Evolutionary conservation across 352 stramenopile genomes (phyloP), one percentile per base, ranked within the genome.

Genomic region (Phytophthora multivora): DNA sequence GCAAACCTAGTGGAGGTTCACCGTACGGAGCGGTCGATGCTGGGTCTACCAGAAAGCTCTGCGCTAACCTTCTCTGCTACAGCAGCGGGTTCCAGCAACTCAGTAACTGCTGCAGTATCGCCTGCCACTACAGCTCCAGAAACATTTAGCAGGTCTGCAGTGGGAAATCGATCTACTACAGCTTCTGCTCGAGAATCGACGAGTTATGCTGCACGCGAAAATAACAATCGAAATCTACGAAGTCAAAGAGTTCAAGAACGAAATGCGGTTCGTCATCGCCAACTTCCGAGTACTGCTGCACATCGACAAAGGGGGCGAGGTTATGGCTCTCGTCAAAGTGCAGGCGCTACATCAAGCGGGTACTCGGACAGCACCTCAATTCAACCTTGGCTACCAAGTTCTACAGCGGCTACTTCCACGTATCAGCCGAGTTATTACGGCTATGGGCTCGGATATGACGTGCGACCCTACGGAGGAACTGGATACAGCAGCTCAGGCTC

Each of bases 1-100:
- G 58, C 58, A 40, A 63, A 51, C 4, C 35, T 69, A 42, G 64
- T 69, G 12, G 58, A 69, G 21, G 35, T 73, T 4, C 64, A 73
- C 30, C 47, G 52, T 6, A 33, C 26, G 8, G 58, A 73, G 48
- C 42, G 47, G 4, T 57, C 46, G 3, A 18, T 61, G n/a, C 45
- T 67, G 6, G 63, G 49, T 41, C 25, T 51, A 16, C 35, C 47
- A n/a, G 40, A 64, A 42, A 51, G 4, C 13, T 13, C 16, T 41
- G 13, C 36, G 41, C 28, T 23, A n/a, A 23, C 35, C n/a, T 40
- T 23, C 19, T 40, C 49, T 7, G 10, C 7, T 12, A 15, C 41
- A 40, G 33, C 26, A n/a, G 31, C 18, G 12, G 11, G 7, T 35
- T 6, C 21, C 10, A 51, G 11, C 5, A 33, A 51, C 2, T 19